Base-by-base conservation (phyloP, 2,329 filamentous ascomycete species). In the Sarocladium strictum region DNA sequence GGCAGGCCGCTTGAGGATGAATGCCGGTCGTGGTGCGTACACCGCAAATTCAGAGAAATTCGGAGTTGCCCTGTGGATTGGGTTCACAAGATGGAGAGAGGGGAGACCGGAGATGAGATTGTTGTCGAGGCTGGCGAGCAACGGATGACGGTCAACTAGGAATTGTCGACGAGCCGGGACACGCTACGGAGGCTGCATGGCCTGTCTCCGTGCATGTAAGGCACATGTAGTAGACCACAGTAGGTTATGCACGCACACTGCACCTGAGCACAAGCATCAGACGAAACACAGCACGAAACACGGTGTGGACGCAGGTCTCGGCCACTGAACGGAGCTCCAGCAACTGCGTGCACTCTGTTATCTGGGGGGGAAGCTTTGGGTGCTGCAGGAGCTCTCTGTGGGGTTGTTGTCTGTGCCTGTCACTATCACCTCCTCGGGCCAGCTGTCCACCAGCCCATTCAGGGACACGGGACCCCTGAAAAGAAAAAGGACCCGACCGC, bases 251-350 rank as follows among this genome's bases (percentile, higher is more conserved):
- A 43, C 17, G 24, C 40, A 43, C 11, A 38, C 35, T 9, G 5
- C 35, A 6, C 11, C 35, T 38, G n/a, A 5, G 6, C 11, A 38
- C 9, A 5, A 38, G 15, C n/a, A 19, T 38, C 43, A 51, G 27
- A 21, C 47, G 47, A 51, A 51, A 51, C 47, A 35, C 47, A 29
- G 47, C 47, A 35, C 47, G 47, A 51, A 51, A 51, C 47, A 51
- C 47, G 26, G 24, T 47, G 43, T 23, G 29, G 23, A 24, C 43
- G 43, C 15, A 27, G 14, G 7, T n/a, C n/a, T n/a, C n/a, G n/a
- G n/a, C n/a, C n/a, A n/a, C n/a, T n/a, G n/a, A n/a, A n/a, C n/a
- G n/a, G n/a, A n/a, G n/a, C n/a, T n/a, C n/a, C n/a, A n/a, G n/a
- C n/a, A n/a, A n/a, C n/a, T n/a, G n/a, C n/a, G n/a, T n/a, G n/a